Percentiles rank a stretch among this genome's conserved stretches.
phyloP scores from a whole-genome alignment of 345 rosid genomes.

The Salix udensis region DNA sequence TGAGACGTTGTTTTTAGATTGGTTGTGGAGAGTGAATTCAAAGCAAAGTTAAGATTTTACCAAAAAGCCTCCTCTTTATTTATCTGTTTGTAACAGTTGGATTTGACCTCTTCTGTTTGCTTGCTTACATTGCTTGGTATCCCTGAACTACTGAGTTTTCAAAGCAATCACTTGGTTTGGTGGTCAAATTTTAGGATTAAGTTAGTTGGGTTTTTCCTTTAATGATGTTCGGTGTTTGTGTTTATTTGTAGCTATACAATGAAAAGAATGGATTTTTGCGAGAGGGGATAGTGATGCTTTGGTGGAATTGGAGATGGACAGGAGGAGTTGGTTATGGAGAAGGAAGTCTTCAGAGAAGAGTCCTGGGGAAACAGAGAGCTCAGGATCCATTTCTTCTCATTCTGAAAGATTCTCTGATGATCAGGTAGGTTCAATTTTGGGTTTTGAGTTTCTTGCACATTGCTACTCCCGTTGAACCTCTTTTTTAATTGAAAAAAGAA shows the following conservation, averaged over 20 bases:
- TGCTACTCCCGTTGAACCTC: not conserved
- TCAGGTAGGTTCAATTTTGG: conserved; percentile 42
- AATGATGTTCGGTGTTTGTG: conserved; percentile 13
- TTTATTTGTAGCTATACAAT: not conserved
- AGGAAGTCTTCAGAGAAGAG: conserved; percentile 67
- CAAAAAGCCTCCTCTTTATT: not conserved
- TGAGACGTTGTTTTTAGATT: not conserved
- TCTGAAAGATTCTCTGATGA: conserved; percentile 68
- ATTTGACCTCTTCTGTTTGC: not conserved
- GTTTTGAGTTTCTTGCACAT: not conserved
- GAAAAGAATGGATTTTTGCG: not conserved
- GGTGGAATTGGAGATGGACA: conserved; percentile 49
- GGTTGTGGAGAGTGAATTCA: not conserved
- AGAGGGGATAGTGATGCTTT: conserved; percentile 11
- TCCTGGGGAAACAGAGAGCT: conserved; percentile 63
- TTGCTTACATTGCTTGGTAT: not conserved
- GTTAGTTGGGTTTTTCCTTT: not conserved
- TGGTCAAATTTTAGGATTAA: not conserved
- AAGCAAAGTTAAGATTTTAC: not conserved
- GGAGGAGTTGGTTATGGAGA: conserved; percentile 67
- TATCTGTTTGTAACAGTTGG: not conserved
- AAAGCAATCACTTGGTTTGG: not conserved
- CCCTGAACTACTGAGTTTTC: not conserved
- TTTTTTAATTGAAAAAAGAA: not conserved
- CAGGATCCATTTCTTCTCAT: conserved; percentile 60